Evolutionary conservation across 805 yeast genomes (phyloP).

Genomic region (Cephaloascus fragrans): DNA sequence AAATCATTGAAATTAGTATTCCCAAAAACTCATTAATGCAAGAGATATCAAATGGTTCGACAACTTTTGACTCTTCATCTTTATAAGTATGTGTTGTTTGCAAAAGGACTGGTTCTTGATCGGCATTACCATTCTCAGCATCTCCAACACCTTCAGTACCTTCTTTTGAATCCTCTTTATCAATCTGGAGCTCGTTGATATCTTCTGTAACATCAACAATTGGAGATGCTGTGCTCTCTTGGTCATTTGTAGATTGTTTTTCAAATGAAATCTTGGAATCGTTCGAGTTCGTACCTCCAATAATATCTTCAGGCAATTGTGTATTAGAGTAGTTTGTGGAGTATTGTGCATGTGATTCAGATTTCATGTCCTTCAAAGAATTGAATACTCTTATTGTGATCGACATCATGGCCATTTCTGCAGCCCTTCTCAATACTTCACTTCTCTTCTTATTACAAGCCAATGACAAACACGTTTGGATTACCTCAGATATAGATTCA

Average conservation of each 20-base stretch:
- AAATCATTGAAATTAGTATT: constrained; percentile 66
- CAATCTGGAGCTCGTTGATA: too few species aligned
- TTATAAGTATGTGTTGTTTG: not conserved
- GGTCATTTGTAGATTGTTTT: not conserved
- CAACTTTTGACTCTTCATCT: constrained; percentile 10
- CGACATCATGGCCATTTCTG: constrained; percentile 69
- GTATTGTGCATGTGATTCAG: constrained; percentile 29
- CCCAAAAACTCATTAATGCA: constrained; percentile 72
- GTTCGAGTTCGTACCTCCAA: constrained; percentile 31
- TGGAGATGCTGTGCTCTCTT: not conserved
- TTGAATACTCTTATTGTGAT: constrained; percentile 63
- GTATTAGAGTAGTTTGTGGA: constrained; percentile 38
- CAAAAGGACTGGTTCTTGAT: not conserved
- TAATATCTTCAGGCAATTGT: constrained; percentile 47
- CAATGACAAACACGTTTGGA: constrained; percentile 83
- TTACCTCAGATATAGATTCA: constrained; percentile 76
- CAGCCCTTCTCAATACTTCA: constrained; percentile 80
- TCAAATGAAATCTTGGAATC: not conserved
- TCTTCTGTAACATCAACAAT: not conserved
- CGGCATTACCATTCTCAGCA: not conserved
- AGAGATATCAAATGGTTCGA: constrained; percentile 56
- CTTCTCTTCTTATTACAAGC: constrained; percentile 90
- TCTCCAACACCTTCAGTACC: constrained; percentile 3
- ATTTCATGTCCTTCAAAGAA: constrained; percentile 46
- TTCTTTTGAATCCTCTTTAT: constrained; percentile 1